These are phyloP conservation scores for Anthracocystis walkeri DNA, from an alignment of 1,284 basidiomycete genomes.

Conservation along the genomic window DNA sequence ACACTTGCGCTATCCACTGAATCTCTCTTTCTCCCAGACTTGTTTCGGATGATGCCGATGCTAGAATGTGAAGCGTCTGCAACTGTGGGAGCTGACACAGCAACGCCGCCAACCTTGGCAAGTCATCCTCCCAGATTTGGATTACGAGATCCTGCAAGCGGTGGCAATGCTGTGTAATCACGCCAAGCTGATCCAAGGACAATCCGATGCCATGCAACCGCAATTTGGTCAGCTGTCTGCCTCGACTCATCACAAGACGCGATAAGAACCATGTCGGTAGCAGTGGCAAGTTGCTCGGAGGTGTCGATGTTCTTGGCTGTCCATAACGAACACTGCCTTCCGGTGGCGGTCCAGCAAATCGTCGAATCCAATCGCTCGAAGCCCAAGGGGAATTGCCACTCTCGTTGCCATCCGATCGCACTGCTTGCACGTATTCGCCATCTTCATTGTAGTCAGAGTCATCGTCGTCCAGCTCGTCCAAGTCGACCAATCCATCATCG, in stretches of 20 bases:
- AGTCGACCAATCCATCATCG: slow-evolving; percentile 40
- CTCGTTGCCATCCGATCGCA: neutral
- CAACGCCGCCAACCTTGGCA: slow-evolving; percentile 36
- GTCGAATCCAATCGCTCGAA: slow-evolving; percentile 31
- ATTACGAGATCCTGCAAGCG: slow-evolving; percentile 60
- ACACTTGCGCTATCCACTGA: slow-evolving; percentile 43
- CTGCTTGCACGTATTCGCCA: slow-evolving; percentile 24
- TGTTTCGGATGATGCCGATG: slow-evolving; percentile 45
- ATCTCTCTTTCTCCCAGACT: slow-evolving; percentile 46
- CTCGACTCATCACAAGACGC: slow-evolving; percentile 34
- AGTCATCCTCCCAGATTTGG: slow-evolving; percentile 62
- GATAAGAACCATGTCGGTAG: slow-evolving; percentile 40
- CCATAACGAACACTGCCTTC: slow-evolving; percentile 46
- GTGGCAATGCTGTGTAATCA: slow-evolving; percentile 42
- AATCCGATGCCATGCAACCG: slow-evolving; percentile 61
- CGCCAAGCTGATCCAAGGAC: slow-evolving; percentile 54
- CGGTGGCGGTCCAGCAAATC: slow-evolving; percentile 44
- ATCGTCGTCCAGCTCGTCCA: slow-evolving; percentile 43
- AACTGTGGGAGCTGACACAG: slow-evolving; percentile 47
- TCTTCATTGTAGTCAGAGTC: slow-evolving; percentile 39
- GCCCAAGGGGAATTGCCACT: neutral
- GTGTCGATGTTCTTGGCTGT: slow-evolving; percentile 13
- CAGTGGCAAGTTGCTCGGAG: slow-evolving; percentile 41
- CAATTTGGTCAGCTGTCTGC: slow-evolving; percentile 46
- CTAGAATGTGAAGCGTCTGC: slow-evolving; percentile 56